Base-by-base conservation (phyloP, 2,329 filamentous ascomycete genomes). In the Sarocladium kiliense region DNA sequence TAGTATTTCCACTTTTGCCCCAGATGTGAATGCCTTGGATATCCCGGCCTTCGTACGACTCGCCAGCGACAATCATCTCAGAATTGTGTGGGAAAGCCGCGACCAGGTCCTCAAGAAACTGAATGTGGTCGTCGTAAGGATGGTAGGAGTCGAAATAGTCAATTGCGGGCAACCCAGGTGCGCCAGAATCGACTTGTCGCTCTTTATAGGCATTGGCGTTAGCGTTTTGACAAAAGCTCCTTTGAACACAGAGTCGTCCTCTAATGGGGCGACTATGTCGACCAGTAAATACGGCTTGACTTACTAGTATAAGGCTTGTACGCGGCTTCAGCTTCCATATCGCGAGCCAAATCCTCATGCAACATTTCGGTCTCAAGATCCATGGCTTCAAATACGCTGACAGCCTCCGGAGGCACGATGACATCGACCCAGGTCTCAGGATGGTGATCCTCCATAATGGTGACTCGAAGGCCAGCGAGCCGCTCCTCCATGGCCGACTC, bases 1-100 rank as follows among this genome's bases (percentile, higher is more conserved):
- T 69, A 37, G 63, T 64, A 9, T 69, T 64, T 12, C 71, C 69
- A 2, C 64, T 61, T 49, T 63, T 68, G 11, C 77, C 78, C 68
- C 72, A 80, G 54, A 81, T 71, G 59, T 79, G 77, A 49, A 80
- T 64, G 7, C 82, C 87, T 32, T 81, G 79, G 34, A 91, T 88
- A 54, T 68, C 61, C 23, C 76, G 69, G 1, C 75, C 75, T 56
- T 77, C 66, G 37, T 71, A 71, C 14, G 77, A 77, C 14, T 62
- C 65, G 2, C 78, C 78, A 9, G 71, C 65, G n/a, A 66, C 66
- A 26, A 79, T 67, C 53, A 77, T 72, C 60, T 78, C 73, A 19
- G 77, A 73, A 59, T 78, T 76, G 3, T 65, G 58, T 2, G 78
- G 70, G 60, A 77, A 76, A 3, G 68, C 61, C 1, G 70, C 66